phyloP scores from a whole-genome alignment of 352 stramenopile species.

The Phytopythium vexans region DNA sequence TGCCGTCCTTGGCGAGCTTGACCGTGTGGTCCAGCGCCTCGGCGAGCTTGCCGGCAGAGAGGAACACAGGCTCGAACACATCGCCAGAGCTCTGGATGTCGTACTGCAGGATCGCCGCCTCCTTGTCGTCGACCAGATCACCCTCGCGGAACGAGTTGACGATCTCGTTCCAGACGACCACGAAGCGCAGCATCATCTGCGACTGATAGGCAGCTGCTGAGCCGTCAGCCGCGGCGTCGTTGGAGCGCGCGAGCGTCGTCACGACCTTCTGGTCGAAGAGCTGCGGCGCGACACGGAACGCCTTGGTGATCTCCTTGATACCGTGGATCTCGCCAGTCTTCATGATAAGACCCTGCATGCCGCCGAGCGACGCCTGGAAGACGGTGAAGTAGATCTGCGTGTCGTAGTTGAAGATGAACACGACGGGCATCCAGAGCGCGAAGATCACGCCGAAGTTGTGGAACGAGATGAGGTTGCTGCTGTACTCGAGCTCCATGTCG shows the following conservation, averaged over 20 bases:
- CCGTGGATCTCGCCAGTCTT: conserved; percentile 71
- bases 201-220: conserved; percentile 51
- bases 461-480: conserved; percentile 58
- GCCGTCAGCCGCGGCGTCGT: conserved; percentile 41
- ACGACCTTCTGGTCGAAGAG: conserved; percentile 76
- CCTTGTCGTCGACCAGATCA: conserved; percentile 71
- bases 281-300: conserved; percentile 59
- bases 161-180: conserved; percentile 79
- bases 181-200: conserved; percentile 78
- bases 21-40: conserved; percentile 64
- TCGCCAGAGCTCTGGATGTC: conserved; percentile 69
- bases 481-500: conserved; percentile 59
- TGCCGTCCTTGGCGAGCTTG: conserved; percentile 58
- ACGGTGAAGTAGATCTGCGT: conserved; percentile 80
- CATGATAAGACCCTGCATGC: conserved; percentile 53
- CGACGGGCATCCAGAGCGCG: conserved; percentile 57
- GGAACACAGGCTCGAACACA: conserved; percentile 77
- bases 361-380: conserved; percentile 58
- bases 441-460: conserved; percentile 65
- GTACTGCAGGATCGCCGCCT: conserved; percentile 68
- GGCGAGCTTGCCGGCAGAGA: conserved; percentile 67
- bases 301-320: conserved; percentile 64
- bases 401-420: conserved; percentile 81
- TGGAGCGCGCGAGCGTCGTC: conserved; percentile 54
- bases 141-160: conserved; percentile 77